Conservation (phyloP, 2,329 filamentous ascomycete species). For the Cadophora luteo-olivacea region DNA sequence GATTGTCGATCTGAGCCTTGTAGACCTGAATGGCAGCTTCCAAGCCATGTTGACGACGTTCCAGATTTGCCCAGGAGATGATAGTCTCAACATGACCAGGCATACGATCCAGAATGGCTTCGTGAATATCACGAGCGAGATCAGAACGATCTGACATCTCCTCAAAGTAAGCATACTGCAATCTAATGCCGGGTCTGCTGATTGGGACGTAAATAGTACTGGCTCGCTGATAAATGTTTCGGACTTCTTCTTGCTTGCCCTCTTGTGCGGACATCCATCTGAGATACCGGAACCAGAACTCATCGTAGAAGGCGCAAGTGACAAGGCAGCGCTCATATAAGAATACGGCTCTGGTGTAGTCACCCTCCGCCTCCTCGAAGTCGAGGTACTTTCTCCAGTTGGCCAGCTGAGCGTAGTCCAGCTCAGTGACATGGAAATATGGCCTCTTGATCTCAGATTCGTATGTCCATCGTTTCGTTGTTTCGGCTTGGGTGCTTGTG, state of each 20-base stretch:
- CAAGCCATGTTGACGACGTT: constrained; percentile 81
- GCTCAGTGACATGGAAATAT: constrained; percentile 94
- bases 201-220: constrained; percentile 87
- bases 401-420: constrained; percentile 81
- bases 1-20: constrained; percentile 78
- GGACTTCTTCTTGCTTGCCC: constrained; percentile 85
- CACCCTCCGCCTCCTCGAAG: constrained; percentile 87
- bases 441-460: constrained; percentile 94
- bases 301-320: constrained; percentile 92
- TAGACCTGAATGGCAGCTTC: constrained; percentile 86
- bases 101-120: constrained; percentile 75
- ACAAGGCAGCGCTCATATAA: constrained; percentile 94
- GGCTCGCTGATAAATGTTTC: constrained; percentile 90
- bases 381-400: constrained; percentile 98
- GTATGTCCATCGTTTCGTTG: constrained; percentile 91
- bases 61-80: constrained; percentile 84
- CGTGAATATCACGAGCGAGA: constrained; percentile 84
- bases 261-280: constrained; percentile 88
- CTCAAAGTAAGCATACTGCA: constrained; percentile 95
- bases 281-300: constrained; percentile 97
- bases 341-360: constrained; percentile 76
- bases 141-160: constrained; percentile 80
- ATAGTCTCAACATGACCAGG: constrained; percentile 89
- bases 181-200: constrained; percentile 79
- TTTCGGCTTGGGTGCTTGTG: constrained; percentile 82